Evolutionary conservation across 371 early-diverging fungal species (phyloP), one percentile per base, ranked within the genome.

Genomic region (Saksenaea vasiformis): DNA sequence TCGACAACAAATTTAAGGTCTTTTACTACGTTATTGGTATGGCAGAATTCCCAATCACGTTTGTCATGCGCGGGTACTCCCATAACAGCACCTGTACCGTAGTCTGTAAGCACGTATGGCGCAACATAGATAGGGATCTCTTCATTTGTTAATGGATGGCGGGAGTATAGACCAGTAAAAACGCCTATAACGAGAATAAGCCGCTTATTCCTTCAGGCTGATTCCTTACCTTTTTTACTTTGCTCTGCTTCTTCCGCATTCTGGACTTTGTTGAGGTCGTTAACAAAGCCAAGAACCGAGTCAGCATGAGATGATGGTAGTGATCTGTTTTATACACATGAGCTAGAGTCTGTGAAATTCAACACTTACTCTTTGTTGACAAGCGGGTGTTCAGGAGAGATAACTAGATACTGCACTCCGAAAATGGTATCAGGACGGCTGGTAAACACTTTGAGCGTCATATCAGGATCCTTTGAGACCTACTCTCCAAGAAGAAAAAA

Each of bases 81-180:
- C 94, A 94, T 94, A 27, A 94, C 91, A 2, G 93, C 92, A 13
- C 94, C 94, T 0, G 93, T 90, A 1, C 93, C 93, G 69, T 94
- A 94, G 51, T 90, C 89, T 0, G 88, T 79, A 5, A 93, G 71
- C 0, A 94, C 94, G 68, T 93, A 94, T 44, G 85, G 85, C 22
- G 91, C 88, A 10, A 90, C 85, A 58, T 89, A 94, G 15, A 94
- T 77, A 1, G 94, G 94, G n/a, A 94, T 71, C 8, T 65, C 28
- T 56, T 78, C 79, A 8, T 72, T 70, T 3, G 83, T 88, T 26
- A 92, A 66, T 1, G 94, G 93, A 55, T 93, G 87, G 14, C 60
- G 63, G 9, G 84, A 93, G 58, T 81, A 86, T 8, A 93, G 65
- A 1, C 92, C 93, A 0, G 92, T 92, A 53, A 79, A 73, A 0